Evolutionary conservation across 345 rosid genomes (phyloP).

Genomic region (Euphorbia tirucalli): DNA sequence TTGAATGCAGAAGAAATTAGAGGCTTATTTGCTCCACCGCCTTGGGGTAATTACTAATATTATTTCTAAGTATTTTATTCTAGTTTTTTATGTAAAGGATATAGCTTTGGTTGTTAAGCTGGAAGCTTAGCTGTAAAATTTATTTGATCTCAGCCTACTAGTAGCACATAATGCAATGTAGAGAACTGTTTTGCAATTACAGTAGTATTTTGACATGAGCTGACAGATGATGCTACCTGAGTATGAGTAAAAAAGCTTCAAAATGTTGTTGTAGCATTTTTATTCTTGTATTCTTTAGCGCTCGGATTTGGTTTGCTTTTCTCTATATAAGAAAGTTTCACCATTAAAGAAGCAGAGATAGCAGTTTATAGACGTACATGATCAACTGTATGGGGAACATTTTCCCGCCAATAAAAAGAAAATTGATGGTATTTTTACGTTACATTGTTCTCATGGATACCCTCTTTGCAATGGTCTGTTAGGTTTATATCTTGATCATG

Average conservation of each 20-base stretch:
- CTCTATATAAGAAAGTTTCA: not conserved
- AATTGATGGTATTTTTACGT: not conserved
- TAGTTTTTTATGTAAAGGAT: not conserved
- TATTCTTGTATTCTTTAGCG: not conserved
- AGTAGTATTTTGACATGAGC: not conserved
- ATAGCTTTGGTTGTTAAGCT: not conserved
- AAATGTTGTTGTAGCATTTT: not conserved
- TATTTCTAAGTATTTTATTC: constrained; percentile 2
- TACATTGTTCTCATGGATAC: not conserved
- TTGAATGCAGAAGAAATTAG: constrained; percentile 79
- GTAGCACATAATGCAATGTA: too few relatives aligned
- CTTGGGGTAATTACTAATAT: constrained; percentile 63
- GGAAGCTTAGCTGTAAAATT: not conserved
- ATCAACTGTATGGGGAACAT: not conserved
- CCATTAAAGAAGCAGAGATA: not conserved
- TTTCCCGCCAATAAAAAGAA: not conserved
- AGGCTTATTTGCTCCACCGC: constrained; percentile 99
- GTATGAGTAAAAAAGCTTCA: not conserved
- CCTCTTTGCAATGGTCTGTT: not conserved
- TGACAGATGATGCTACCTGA: not conserved
- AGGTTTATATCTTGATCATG: not conserved
- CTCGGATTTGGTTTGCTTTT: not conserved
- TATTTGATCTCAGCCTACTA: not conserved
- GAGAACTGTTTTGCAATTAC: not conserved
- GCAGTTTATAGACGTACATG: not conserved